Percentiles rank a stretch among this genome's conserved stretches.
Conservation (phyloP, 495 filamentous ascomycete genomes). For the Lophiostoma macrostomum region DNA sequence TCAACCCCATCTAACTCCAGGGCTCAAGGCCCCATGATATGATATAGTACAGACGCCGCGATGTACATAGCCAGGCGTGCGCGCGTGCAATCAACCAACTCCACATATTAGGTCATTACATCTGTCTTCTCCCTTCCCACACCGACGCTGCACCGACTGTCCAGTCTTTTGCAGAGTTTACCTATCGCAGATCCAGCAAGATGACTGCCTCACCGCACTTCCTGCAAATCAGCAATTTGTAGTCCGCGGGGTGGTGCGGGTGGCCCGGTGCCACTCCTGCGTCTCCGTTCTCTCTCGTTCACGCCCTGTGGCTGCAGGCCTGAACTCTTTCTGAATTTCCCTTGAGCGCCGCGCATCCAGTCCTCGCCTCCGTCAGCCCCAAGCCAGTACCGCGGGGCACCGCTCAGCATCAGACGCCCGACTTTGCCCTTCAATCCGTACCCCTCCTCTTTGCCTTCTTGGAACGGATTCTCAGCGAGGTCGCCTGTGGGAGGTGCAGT, state of each 20-base stretch:
- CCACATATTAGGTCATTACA: too few species aligned
- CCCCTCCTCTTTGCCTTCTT: conserved; percentile 61
- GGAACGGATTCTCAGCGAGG: conserved; percentile 68
- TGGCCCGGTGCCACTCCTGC: conserved; percentile 66
- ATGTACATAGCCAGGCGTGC: too few species aligned
- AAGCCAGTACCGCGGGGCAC: conserved; percentile 75
- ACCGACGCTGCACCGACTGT: too few species aligned
- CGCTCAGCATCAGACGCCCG: conserved; percentile 67
- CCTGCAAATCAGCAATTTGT: conserved; percentile 20
- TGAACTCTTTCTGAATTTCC: conserved; percentile 52
- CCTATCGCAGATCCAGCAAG: background rate
- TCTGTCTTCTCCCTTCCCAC: background rate
- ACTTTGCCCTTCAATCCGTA: conserved; percentile 73
- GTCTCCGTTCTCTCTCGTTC: conserved; percentile 63
- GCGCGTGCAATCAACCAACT: too few species aligned
- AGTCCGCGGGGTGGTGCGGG: conserved; percentile 38
- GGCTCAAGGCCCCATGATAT: too few species aligned
- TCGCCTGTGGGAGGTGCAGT: conserved; percentile 45
- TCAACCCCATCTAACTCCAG: too few species aligned
- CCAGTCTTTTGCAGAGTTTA: background rate
- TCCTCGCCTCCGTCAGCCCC: conserved; percentile 50
- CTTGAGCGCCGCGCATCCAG: conserved; percentile 59
- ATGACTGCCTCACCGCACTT: conserved; percentile 19
- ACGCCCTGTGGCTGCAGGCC: conserved; percentile 45
- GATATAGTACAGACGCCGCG: too few species aligned